Conservation (phyloP, 73 alveolate genomes). For the Diophrys sp. region DNA sequence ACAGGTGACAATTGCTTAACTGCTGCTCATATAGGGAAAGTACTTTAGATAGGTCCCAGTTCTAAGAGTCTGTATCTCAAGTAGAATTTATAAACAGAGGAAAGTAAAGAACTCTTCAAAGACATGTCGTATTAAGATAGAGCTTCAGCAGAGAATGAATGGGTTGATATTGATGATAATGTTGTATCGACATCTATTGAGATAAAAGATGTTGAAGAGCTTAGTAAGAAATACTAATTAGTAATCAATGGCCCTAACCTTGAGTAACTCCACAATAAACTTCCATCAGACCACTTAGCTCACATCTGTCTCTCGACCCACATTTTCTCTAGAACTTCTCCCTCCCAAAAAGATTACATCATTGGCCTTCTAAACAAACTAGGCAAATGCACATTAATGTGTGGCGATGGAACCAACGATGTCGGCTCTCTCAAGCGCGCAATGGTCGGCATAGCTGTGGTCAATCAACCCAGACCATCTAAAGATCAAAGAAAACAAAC, state of each 20-base stretch:
- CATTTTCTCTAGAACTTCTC: conserved; percentile 93
- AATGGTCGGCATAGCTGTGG: conserved; percentile 91
- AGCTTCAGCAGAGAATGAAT: background rate
- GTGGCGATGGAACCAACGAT: conserved; percentile 99
- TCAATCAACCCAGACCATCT: conserved; percentile 75
- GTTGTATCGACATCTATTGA: conserved; percentile 43
- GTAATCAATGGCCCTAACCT: conserved; percentile 15
- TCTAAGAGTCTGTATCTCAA: background rate
- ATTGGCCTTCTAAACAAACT: conserved; percentile 75
- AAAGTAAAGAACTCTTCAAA: background rate
- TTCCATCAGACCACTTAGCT: conserved; percentile 30
- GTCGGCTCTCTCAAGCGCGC: conserved; percentile 96
- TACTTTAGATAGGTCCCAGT: conserved; percentile 58
- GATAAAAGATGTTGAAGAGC: conserved; percentile 42
- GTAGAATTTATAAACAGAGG: background rate
- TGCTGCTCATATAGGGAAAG: conserved; percentile 88
- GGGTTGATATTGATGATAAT: conserved; percentile 38
- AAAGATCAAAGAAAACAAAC: conserved; percentile 59
- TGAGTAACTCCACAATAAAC: conserved; percentile 32
- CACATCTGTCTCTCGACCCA: conserved; percentile 56
- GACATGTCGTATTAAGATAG: background rate
- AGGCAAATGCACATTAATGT: conserved; percentile 90
- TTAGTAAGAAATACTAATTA: conserved; percentile 27
- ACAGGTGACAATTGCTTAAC: conserved; percentile 96
- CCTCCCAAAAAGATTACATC: conserved; percentile 88